phyloP scores from a whole-genome alignment of 176 grass and related monocot genomes.

The sorghum (Sorghum bicolor) region DNA sequence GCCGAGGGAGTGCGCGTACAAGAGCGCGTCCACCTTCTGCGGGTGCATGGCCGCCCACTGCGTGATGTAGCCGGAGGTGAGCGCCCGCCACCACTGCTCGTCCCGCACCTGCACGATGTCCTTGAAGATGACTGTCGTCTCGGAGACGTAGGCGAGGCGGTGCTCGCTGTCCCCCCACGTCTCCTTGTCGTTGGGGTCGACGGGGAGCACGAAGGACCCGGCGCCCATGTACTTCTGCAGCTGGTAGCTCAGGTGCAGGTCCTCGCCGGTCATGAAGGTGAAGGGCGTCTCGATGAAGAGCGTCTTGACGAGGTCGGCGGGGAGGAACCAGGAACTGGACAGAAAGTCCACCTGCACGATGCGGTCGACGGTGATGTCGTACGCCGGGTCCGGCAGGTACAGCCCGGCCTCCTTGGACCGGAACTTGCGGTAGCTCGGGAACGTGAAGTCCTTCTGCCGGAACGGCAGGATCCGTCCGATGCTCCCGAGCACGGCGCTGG shows the following conservation, averaged over 20 bases:
- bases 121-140: constrained; percentile 97
- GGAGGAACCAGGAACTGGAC: constrained; percentile 92
- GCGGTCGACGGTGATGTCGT: constrained; percentile 73
- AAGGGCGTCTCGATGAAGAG: constrained; percentile 88
- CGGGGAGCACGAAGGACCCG: constrained; percentile 81
- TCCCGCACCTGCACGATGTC: constrained; percentile 88
- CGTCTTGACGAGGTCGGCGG: constrained; percentile 72
- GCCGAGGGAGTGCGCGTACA: constrained; percentile 77
- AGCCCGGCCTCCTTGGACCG: constrained; percentile 78
- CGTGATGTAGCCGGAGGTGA: constrained; percentile 87
- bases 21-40: constrained; percentile 88
- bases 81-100: constrained; percentile 95
- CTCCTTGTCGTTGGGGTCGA: constrained; percentile 72
- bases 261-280: constrained; percentile 96
- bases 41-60: constrained; percentile 96
- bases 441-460: constrained; percentile 83
- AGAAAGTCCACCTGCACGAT: constrained; percentile 97
- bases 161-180: constrained; percentile 99
- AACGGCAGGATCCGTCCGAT: constrained; percentile 91
- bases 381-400: constrained; percentile 91
- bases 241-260: constrained; percentile 95
- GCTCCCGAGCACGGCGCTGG: constrained; percentile 75
- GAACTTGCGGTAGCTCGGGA: constrained; percentile 95
- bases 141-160: constrained; percentile 76
- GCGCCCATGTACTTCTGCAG: constrained; percentile 96